Percentiles rank a stretch among this genome's conserved stretches.
These are phyloP conservation scores for Phaeosphaeria sp. DNA, from an alignment of 2,329 filamentous ascomycete genomes.

Conservation along the genomic window DNA sequence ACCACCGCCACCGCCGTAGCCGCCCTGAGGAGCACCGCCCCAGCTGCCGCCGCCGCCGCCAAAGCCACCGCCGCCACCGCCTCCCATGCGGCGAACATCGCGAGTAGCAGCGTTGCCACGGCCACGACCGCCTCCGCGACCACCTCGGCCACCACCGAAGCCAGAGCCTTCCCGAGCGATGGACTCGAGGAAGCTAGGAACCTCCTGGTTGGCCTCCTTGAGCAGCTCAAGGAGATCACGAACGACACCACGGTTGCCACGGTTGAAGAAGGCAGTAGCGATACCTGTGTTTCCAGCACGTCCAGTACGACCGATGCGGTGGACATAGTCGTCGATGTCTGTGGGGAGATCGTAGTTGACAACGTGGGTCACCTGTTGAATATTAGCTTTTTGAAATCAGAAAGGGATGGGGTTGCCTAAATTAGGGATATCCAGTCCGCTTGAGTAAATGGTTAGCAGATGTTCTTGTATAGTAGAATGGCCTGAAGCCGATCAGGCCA, in stretches of 20 bases:
- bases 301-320: constrained; percentile 99
- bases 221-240: constrained; percentile 96
- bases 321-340: constrained; percentile 98
- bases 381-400: too few species aligned
- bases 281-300: constrained; percentile 99
- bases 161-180: constrained; percentile 92
- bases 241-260: constrained; percentile 96
- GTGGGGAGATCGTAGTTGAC: constrained; percentile 99
- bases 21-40: constrained; percentile 41
- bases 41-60: constrained; percentile 55
- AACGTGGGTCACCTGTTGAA: constrained; percentile 84
- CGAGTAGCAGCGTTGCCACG: constrained; percentile 75
- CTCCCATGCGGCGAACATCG: constrained; percentile 75
- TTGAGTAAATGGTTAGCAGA: neutral
- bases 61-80: constrained; percentile 58
- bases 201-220: constrained; percentile 98
- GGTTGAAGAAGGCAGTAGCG: constrained; percentile 99
- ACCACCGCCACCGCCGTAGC: constrained; percentile 45
- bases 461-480: neutral
- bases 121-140: constrained; percentile 73
- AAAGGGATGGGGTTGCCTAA: too few species aligned
- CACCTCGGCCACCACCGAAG: constrained; percentile 72
- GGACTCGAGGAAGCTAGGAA: constrained; percentile 92
- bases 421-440: constrained; percentile 86
- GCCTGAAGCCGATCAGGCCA: neutral